Percentiles rank a stretch among this genome's conserved stretches.
phyloP scores from a whole-genome alignment of 352 stramenopile genomes.

The Pythium brachiatum region DNA sequence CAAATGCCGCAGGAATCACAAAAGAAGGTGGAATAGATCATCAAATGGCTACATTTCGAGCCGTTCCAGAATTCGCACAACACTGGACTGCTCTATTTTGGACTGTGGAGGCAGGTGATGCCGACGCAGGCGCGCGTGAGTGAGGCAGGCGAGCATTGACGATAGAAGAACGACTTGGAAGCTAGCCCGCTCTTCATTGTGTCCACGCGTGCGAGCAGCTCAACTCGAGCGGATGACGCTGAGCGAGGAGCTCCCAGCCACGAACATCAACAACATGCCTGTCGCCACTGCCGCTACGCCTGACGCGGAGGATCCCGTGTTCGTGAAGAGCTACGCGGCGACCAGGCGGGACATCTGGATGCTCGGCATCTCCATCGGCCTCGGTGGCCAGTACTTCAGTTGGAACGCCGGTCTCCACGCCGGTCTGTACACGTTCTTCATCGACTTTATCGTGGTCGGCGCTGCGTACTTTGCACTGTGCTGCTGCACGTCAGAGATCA shows the following conservation, averaged over 20 bases:
- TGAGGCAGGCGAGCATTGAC: too few species aligned
- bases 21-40: too few species aligned
- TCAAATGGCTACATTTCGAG: too few species aligned
- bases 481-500: constrained; percentile 24
- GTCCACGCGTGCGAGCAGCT: not conserved
- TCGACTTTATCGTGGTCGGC: constrained; percentile 22
- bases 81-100: too few species aligned
- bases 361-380: constrained; percentile 27
- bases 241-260: constrained; percentile 8
- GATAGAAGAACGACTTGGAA: too few species aligned
- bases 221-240: not conserved
- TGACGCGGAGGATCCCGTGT: not conserved
- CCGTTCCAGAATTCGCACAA: too few species aligned
- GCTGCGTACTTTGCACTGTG: constrained; percentile 26
- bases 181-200: too few species aligned
- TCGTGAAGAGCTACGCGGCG: constrained; percentile 19
- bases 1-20: too few species aligned
- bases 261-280: constrained; percentile 18
- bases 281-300: not conserved
- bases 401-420: constrained; percentile 26
- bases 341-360: constrained; percentile 29
- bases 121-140: too few species aligned
- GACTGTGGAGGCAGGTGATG: too few species aligned
- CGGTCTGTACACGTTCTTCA: constrained; percentile 20
- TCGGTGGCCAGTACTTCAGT: constrained; percentile 30